phyloP scores from a whole-genome alignment of 2,329 filamentous ascomycete species.

The Aurifilum marmelostoma region DNA sequence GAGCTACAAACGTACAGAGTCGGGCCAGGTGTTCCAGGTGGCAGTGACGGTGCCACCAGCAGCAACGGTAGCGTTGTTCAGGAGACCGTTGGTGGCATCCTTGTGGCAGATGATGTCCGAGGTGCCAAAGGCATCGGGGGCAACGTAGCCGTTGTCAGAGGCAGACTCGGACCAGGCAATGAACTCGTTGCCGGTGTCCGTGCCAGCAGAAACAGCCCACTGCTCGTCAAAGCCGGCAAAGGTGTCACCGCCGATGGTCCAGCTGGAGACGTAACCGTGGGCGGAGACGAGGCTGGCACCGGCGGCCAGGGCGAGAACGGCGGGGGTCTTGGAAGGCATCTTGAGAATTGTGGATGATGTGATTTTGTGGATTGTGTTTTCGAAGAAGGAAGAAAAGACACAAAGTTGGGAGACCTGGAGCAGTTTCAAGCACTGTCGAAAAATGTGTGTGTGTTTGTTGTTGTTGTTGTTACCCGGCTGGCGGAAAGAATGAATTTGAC shows the following conservation, averaged over 20 bases:
- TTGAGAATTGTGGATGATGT: slow-evolving; percentile 2
- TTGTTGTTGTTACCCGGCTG: slow-evolving; percentile 18
- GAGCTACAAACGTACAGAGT: slow-evolving; percentile 18
- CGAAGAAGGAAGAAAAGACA: no score
- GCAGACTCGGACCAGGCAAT: slow-evolving; percentile 26
- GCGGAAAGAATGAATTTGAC: slow-evolving; percentile 26
- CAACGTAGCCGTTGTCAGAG: slow-evolving; percentile 27
- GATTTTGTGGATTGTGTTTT: slow-evolving; percentile 2
- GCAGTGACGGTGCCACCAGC: slow-evolving; percentile 30
- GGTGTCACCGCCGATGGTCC: slow-evolving; percentile 36
- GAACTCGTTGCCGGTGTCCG: slow-evolving; percentile 27
- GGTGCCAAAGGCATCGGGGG: slow-evolving; percentile 21
- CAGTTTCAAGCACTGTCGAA: slow-evolving; percentile 18
- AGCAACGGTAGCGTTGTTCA: slow-evolving; percentile 30
- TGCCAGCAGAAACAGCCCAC: slow-evolving; percentile 23
- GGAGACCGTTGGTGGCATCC: slow-evolving; percentile 31
- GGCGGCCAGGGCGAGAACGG: slow-evolving; percentile 25
- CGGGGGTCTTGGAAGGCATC: slow-evolving; percentile 25
- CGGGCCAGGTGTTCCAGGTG: slow-evolving; percentile 38
- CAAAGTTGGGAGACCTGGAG: slow-evolving; percentile 11
- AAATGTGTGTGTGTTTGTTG: slow-evolving; percentile 10
- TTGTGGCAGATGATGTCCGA: slow-evolving; percentile 28
- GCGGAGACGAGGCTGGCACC: slow-evolving; percentile 33
- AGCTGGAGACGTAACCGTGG: slow-evolving; percentile 39
- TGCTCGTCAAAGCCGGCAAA: slow-evolving; percentile 33